Base-by-base conservation (phyloP, 306 rosid species). In the Trifolium subterraneum region DNA sequence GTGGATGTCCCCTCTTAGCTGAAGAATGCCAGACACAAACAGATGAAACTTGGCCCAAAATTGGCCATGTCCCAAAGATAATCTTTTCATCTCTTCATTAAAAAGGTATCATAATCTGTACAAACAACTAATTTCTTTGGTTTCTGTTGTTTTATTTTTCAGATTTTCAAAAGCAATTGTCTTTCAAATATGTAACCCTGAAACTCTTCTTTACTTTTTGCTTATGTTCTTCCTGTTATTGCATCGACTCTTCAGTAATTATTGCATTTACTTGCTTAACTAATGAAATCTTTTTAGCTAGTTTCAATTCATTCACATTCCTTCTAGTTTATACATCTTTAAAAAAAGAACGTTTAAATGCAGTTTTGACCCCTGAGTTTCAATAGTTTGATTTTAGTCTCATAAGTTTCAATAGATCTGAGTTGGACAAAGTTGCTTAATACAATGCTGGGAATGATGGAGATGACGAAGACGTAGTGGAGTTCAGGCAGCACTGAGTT, bases 61-160 rank as follows among this genome's bases (percentile, higher is more conserved):
- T 74, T 35, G 23, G 63, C 63, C 41, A 50, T 20, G 25, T 74
- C 18, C 70, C 71, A 48, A 52, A 31, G 11, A 74, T 74, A 44
- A 67, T 67, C 14, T 13, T 67, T 12, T 9, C 3, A 23, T 23
- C 35, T 56, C 16, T 55, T 55, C 33, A 12, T 55, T 55, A 23
- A 9, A 55, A 55, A 55, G 35, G 35, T 55, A 55, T n/a, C n/a
- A 55, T 22, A 55, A n/a, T 5, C 23, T 16, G 11, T 50, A 7
- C 56, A 16, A 16, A n/a, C n/a, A 50, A 44, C 15, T 42, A 3
- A 42, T 48, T 48, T 48, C 10, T 48, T 48, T 48, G 19, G 22
- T n/a, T 48, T 48, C 55, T n/a, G n/a, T 45, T 45, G 8, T 48
- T n/a, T 16, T 44, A 44, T 14, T 44, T 44, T 44, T 44, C 7